Conservation (phyloP, 257 asterid species). For the Voacanga thouarsii region DNA sequence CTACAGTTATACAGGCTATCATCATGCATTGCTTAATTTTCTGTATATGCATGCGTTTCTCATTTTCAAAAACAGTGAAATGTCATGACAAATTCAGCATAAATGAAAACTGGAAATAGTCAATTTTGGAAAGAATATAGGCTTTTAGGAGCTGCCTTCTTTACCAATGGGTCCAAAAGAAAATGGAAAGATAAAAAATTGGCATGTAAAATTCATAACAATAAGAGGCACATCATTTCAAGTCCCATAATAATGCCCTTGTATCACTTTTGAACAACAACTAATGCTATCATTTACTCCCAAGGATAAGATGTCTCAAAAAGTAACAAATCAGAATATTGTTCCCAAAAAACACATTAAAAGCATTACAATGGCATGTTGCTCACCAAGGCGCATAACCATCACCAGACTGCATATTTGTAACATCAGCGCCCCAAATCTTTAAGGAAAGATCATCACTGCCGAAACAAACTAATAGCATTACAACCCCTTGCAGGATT, state of each 20-base stretch:
- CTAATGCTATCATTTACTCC: neutral
- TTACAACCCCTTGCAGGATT: conserved; percentile 6
- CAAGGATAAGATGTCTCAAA: too few relatives aligned
- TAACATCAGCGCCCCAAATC: conserved; percentile 66
- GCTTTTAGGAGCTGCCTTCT: neutral
- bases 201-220: neutral
- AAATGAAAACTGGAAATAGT: neutral
- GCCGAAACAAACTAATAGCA: conserved; percentile 20
- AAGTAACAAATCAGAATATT: neutral
- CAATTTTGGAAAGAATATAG: neutral
- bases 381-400: conserved; percentile 70
- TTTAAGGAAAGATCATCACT: conserved; percentile 91
- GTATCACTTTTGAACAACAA: neutral
- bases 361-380: conserved; percentile 14
- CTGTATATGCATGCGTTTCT: neutral
- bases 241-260: neutral
- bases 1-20: neutral
- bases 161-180: too few relatives aligned
- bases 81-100: neutral
- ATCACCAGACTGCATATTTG: conserved; percentile 45
- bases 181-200: too few relatives aligned
- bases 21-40: neutral
- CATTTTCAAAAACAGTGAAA: neutral
- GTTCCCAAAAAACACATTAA: conserved; percentile 1
- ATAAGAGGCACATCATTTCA: neutral